Conservation (phyloP, 192 early-diverging fungal species). For the Linnemannia elongata region DNA sequence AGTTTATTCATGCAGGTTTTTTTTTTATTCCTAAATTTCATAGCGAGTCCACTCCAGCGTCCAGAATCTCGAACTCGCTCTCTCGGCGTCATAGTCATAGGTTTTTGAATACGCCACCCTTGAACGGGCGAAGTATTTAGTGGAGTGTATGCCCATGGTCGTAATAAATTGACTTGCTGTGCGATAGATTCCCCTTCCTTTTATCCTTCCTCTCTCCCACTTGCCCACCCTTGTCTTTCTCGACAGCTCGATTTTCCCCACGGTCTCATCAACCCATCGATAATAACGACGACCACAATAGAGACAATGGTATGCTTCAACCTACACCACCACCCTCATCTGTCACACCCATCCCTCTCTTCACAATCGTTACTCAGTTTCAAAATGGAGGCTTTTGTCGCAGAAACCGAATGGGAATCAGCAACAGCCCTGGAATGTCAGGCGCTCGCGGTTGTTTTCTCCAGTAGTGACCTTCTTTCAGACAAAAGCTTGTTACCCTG, state of each 20-base stretch:
- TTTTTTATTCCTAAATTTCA: neutral
- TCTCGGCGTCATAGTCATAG: constrained; percentile 1
- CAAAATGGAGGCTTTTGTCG: neutral
- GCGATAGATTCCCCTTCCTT: neutral
- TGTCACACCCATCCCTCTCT: too few species aligned
- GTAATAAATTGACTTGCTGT: neutral
- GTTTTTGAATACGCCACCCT: neutral
- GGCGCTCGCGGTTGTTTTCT: neutral
- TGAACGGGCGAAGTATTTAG: neutral
- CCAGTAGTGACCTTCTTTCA: neutral
- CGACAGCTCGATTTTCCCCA: neutral
- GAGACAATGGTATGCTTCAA: neutral
- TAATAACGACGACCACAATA: neutral
- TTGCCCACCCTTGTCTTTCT: neutral
- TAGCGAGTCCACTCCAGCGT: constrained; percentile 47
- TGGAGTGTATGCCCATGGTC: neutral
- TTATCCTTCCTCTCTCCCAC: neutral
- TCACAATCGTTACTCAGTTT: too few species aligned
- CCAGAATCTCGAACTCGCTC: constrained; percentile 44
- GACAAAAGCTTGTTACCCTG: too few species aligned
- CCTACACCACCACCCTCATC: neutral
- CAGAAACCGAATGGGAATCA: neutral
- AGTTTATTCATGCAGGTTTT: neutral
- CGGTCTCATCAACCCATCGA: neutral
- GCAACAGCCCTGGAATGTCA: neutral